Evolutionary conservation across 306 rosid species (phyloP), one percentile per base, ranked within the genome.

Genomic region (Coriaria nepalensis): DNA sequence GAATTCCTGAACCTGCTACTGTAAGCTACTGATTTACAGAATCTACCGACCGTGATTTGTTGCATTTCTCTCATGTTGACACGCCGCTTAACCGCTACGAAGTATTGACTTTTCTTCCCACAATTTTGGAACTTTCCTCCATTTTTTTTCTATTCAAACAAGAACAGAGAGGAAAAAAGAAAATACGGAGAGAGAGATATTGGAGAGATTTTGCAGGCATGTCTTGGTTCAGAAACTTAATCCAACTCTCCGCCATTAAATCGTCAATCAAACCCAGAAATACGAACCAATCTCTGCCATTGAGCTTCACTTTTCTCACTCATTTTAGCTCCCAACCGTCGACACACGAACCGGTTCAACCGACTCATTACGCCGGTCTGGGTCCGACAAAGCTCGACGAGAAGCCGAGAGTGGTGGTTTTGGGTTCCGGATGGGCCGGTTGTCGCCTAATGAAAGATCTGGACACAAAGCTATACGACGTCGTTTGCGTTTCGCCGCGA

Each of bases 401-500:
- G 78, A 90, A 90, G 79, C 92, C 98, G 12, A 47, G 95, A 14
- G 98, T 90, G 51, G 92, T 90, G 57, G 94, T 90, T 4, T 45
- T 90, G 55, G 95, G 98, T 0, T 10, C 98, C 1, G 98, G 98
- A 4, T 90, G 95, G 98, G 98, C 95, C 0, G 98, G 95, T 6
- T 79, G 94, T 57, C 59, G 98, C 47, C 61, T 85, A 20, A 75
- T 90, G 95, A 90, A 90, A 45, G 94, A 75, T 0, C 40, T 90
- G 53, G 92, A 90, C 52, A 65, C 98, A 6, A 9, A 43, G 33
- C 39, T 53, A 35, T 90, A 85, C 61, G 98, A 90, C 64, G 68
- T 90, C 52, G 94, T 85, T 34, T 90, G 98, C 39, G 94, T 90
- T n/a, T 85, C 98, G 5, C 98, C 95, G 37, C 75, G 98, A 38